Percentiles rank a stretch among this genome's conserved stretches.
Evolutionary conservation across 1,284 basidiomycete genomes (phyloP).

Genomic region (Rhodotorula mucilaginosa): DNA sequence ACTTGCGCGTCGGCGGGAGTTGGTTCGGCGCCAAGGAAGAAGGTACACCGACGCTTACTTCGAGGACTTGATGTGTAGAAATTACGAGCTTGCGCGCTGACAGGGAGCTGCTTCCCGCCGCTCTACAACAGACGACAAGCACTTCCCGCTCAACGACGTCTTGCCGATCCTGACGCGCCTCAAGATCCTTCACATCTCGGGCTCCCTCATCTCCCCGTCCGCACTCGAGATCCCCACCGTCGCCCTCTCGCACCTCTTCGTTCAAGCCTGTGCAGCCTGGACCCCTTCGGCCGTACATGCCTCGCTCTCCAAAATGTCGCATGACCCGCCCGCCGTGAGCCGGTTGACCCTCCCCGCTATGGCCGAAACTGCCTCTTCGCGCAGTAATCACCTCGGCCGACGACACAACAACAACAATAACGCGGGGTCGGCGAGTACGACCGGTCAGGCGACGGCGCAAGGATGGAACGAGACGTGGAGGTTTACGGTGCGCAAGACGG

Average conservation of each 20-base stretch:
- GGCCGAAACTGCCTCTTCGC: slow-evolving; percentile 1
- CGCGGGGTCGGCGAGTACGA: no score
- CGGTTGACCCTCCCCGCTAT: slow-evolving; percentile 35
- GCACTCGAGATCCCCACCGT: slow-evolving; percentile 29
- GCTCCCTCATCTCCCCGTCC: slow-evolving; percentile 33
- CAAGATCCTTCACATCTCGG: slow-evolving; percentile 28
- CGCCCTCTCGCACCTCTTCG: slow-evolving; percentile 32
- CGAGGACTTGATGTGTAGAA: neutral
- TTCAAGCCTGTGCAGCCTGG: slow-evolving; percentile 20
- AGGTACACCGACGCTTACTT: slow-evolving; percentile 11
- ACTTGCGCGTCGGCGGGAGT: slow-evolving; percentile 32
- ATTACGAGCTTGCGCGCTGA: no score
- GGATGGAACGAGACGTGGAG: slow-evolving; percentile 38
- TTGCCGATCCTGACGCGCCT: slow-evolving; percentile 31
- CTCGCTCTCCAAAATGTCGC: slow-evolving; percentile 29
- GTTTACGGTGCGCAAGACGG: slow-evolving; percentile 34
- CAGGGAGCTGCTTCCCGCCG: neutral
- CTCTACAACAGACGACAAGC: slow-evolving; percentile 30
- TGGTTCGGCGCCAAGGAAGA: slow-evolving; percentile 42
- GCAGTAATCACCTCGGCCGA: no score
- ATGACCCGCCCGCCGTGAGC: slow-evolving; percentile 17
- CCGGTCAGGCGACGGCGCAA: neutral
- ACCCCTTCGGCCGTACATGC: slow-evolving; percentile 32
- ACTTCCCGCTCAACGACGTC: slow-evolving; percentile 34
- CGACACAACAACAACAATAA: no score